Evolutionary conservation across 805 yeast genomes (phyloP).

Genomic region (Debaryomyces hansenii): DNA sequence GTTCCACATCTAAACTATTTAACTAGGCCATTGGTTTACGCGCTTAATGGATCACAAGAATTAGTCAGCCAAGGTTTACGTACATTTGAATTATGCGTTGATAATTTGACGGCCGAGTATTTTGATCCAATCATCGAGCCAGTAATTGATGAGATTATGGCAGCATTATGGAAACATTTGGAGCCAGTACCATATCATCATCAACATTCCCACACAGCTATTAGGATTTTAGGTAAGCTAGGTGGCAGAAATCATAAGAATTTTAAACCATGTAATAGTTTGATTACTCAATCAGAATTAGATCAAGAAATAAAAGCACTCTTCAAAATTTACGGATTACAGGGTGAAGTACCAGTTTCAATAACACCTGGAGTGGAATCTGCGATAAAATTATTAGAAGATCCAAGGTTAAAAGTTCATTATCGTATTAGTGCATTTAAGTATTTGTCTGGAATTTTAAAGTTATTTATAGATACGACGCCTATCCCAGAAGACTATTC

Average conservation of each 20-base stretch:
- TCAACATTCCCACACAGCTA: slow-evolving; percentile 92
- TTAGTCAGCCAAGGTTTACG: slow-evolving; percentile 92
- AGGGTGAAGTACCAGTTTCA: slow-evolving; percentile 60
- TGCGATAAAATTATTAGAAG: slow-evolving; percentile 74
- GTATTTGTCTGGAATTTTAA: slow-evolving; percentile 64
- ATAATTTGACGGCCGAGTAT: slow-evolving; percentile 92
- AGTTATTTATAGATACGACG: slow-evolving; percentile 62
- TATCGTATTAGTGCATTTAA: slow-evolving; percentile 78
- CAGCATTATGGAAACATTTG: slow-evolving; percentile 86
- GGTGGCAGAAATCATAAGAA: slow-evolving; percentile 95
- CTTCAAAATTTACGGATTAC: slow-evolving; percentile 70
- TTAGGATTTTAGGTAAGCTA: slow-evolving; percentile 87
- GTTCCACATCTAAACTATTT: slow-evolving; percentile 89
- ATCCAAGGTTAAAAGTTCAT: slow-evolving; percentile 58
- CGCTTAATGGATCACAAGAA: slow-evolving; percentile 87
- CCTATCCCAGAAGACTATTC: slow-evolving; percentile 47
- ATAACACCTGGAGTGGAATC: slow-evolving; percentile 81
- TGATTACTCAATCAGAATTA: slow-evolving; percentile 52
- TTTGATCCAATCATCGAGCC: slow-evolving; percentile 98
- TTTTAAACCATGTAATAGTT: slow-evolving; percentile 70
- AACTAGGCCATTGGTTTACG: slow-evolving; percentile 89
- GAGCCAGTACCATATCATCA: slow-evolving; percentile 93
- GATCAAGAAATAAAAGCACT: slow-evolving; percentile 71
- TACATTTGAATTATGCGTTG: slow-evolving; percentile 93
- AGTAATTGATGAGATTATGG: slow-evolving; percentile 90